Conservation (phyloP, 352 stramenopile genomes). For the Plasmopara halstedii region DNA sequence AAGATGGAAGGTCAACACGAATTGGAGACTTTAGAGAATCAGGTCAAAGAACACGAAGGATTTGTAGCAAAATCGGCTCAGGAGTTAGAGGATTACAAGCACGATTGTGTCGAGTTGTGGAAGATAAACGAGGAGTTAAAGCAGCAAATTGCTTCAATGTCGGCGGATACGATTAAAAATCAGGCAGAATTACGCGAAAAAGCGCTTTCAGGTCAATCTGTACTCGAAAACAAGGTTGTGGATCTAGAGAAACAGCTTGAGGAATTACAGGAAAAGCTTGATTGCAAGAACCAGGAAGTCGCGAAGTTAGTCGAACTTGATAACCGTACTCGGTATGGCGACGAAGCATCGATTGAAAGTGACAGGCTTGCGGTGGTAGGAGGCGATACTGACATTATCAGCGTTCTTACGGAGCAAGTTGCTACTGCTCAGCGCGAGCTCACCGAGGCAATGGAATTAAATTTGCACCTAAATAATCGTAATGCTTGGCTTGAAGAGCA, state of each 20-base stretch:
- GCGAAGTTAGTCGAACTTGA: constrained; percentile 21
- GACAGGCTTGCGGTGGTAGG: constrained; percentile 45
- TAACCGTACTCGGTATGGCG: constrained; percentile 4
- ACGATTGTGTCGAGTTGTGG: constrained; percentile 74
- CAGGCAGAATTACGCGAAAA: constrained; percentile 50
- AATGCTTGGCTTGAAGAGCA: constrained; percentile 77
- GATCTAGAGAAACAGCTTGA: constrained; percentile 59
- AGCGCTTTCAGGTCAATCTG: constrained; percentile 41
- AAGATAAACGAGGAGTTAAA: constrained; percentile 74
- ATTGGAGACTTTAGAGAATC: constrained; percentile 13
- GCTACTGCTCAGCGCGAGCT: constrained; percentile 59
- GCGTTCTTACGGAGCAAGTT: constrained; percentile 66
- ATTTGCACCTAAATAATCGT: constrained; percentile 68
- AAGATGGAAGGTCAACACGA: constrained; percentile 11
- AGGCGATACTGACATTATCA: constrained; percentile 38
- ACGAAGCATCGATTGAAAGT: constrained; percentile 15
- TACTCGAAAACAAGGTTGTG: constrained; percentile 39
- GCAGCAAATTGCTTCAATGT: constrained; percentile 53
- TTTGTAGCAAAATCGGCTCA: constrained; percentile 32
- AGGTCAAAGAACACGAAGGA: constrained; percentile 19
- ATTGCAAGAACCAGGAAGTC: constrained; percentile 50
- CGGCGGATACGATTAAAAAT: constrained; percentile 49
- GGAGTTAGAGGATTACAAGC: constrained; percentile 68
- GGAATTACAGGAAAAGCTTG: constrained; percentile 50
- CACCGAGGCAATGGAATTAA: constrained; percentile 79